Evolutionary conservation across 225 moss, liverwort and hornwort genomes (phyloP).

Genomic region (Polytrichum formosum): DNA sequence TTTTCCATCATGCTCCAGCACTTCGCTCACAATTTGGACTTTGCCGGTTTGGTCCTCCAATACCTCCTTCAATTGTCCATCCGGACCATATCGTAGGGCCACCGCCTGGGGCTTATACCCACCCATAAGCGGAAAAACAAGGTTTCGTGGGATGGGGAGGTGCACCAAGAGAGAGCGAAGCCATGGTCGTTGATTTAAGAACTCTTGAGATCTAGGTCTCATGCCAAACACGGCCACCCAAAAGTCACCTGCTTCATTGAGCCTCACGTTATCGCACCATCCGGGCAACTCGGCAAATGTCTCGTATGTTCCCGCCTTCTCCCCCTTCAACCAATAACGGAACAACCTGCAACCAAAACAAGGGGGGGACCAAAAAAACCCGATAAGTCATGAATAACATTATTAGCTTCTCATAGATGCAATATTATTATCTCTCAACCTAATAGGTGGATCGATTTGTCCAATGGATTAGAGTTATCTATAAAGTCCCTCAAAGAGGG

Average conservation of each 20-base stretch:
- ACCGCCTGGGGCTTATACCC: slow-evolving; percentile 17
- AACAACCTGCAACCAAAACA: slow-evolving; percentile 21
- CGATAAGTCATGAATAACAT: not conserved
- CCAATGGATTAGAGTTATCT: not conserved
- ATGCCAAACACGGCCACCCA: slow-evolving; percentile 51
- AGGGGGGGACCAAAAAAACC: too few species aligned
- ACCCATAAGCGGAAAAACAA: slow-evolving; percentile 10
- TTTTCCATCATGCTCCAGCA: slow-evolving; percentile 16
- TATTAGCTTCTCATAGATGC: not conserved
- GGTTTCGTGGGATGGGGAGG: slow-evolving; percentile 25
- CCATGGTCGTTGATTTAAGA: slow-evolving; percentile 24
- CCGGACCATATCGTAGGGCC: not conserved
- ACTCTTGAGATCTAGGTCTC: slow-evolving; percentile 17
- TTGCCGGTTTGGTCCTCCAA: slow-evolving; percentile 13
- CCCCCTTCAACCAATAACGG: slow-evolving; percentile 55
- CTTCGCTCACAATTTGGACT: slow-evolving; percentile 1
- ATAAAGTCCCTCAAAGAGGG: not conserved
- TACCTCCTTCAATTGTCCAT: slow-evolving; percentile 11
- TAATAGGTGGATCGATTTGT: not conserved
- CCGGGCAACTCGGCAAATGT: slow-evolving; percentile 40
- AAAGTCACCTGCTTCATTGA: slow-evolving; percentile 47
- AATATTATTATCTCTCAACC: not conserved
- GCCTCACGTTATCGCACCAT: slow-evolving; percentile 46
- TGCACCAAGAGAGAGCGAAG: slow-evolving; percentile 26
- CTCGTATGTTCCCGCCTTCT: slow-evolving; percentile 42